phyloP scores from a whole-genome alignment of 345 rosid species.

The Citropsis articulata region DNA sequence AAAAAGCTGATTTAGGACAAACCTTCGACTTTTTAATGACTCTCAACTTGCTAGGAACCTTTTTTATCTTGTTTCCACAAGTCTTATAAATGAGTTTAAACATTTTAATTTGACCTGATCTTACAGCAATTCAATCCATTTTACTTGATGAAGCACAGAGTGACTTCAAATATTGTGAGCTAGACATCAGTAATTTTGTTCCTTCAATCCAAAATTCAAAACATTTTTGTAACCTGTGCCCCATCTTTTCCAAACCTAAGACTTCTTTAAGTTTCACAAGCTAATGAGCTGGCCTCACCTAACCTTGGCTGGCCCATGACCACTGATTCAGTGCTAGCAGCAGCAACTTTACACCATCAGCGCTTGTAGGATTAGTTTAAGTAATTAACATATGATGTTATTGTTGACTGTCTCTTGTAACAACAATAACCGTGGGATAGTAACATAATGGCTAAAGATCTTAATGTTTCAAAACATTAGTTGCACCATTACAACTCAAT shows the following conservation, averaged over 20 bases:
- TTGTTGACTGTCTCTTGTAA: not conserved
- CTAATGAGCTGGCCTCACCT: not conserved
- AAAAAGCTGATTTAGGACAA: not conserved
- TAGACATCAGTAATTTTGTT: not conserved
- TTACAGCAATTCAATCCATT: not conserved
- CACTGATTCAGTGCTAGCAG: too few relatives aligned
- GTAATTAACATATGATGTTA: not conserved
- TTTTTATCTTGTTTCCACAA: not conserved
- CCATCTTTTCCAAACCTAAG: not conserved
- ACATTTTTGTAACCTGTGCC: not conserved
- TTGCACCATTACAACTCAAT: not conserved
- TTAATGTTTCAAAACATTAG: not conserved
- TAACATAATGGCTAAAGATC: not conserved
- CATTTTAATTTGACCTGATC: not conserved
- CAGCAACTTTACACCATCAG: not conserved
- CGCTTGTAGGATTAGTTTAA: not conserved
- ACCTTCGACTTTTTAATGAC: not conserved
- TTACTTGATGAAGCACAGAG: not conserved
- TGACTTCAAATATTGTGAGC: not conserved
- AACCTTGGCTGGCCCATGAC: too few relatives aligned
- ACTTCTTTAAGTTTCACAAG: not conserved
- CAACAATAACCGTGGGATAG: not conserved
- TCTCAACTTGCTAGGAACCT: not conserved
- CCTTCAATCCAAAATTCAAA: not conserved
- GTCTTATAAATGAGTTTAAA: not conserved